Percentiles rank a stretch among this genome's conserved stretches.
phyloP scores from a whole-genome alignment of 176 grass and related monocot genomes.

The Oryza nivara region DNA sequence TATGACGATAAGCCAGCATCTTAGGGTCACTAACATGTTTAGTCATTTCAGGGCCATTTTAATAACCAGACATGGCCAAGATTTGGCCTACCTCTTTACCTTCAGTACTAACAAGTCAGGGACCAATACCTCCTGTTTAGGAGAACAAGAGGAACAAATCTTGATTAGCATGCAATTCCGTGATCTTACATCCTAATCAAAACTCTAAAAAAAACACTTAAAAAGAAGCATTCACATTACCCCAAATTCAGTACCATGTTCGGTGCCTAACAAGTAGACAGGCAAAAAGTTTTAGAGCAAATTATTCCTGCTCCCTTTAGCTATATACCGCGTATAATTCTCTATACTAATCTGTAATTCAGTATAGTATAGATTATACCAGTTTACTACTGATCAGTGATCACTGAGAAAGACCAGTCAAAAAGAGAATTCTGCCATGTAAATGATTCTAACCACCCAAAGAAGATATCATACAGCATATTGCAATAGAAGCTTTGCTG shows the following conservation, averaged over 20 bases:
- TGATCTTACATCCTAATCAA: slow-evolving; percentile 14
- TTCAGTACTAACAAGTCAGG: neutral
- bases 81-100: slow-evolving; percentile 40
- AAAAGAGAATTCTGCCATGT: slow-evolving; percentile 33
- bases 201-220: slow-evolving; percentile 32
- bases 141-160: slow-evolving; percentile 34
- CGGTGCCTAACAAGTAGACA: slow-evolving; percentile 50
- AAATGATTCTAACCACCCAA: slow-evolving; percentile 25
- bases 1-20: slow-evolving; percentile 53
- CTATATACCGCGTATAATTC: neutral
- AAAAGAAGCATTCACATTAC: slow-evolving; percentile 37
- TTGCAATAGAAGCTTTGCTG: slow-evolving; percentile 32
- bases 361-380: slow-evolving; percentile 16
- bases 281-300: slow-evolving; percentile 26
- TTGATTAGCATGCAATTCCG: slow-evolving; percentile 45
- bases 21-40: slow-evolving; percentile 48
- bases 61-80: slow-evolving; percentile 29
- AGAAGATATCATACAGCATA: slow-evolving; percentile 24
- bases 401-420: slow-evolving; percentile 11
- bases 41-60: slow-evolving; percentile 49
- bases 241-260: slow-evolving; percentile 30
- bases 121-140: slow-evolving; percentile 3
- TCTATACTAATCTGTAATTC: neutral
- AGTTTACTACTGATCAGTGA: slow-evolving; percentile 22
- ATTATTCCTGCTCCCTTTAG: slow-evolving; percentile 36